Conservation (phyloP, 768 basidiomycete species). For the Nidula microcarpa region DNA sequence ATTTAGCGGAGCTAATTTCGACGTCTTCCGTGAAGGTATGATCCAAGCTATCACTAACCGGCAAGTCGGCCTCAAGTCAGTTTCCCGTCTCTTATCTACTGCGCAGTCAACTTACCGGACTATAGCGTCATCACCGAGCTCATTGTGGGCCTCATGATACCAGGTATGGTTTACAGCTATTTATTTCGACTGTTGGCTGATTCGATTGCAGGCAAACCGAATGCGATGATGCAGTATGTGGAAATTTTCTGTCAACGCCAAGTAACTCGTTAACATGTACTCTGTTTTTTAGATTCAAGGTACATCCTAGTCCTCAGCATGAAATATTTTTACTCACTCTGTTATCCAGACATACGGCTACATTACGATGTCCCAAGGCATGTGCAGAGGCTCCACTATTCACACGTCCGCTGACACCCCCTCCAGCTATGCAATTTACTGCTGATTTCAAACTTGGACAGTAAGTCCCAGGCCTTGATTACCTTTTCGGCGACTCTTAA, state of each 20-base stretch:
- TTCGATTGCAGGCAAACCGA: constrained; percentile 48
- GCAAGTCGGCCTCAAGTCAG: constrained; percentile 56
- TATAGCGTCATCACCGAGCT: constrained; percentile 69
- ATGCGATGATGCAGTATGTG: constrained; percentile 71
- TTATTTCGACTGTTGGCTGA: constrained; percentile 2
- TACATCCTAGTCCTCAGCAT: constrained; percentile 1
- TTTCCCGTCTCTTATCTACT: background rate
- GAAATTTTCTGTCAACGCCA: background rate
- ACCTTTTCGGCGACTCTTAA: background rate
- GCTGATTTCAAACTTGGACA: constrained; percentile 78
- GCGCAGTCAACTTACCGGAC: background rate
- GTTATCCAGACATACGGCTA: constrained; percentile 56
- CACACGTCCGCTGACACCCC: too few species aligned
- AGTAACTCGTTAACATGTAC: background rate
- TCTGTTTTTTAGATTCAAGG: constrained; percentile 30
- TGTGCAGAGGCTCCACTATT: constrained; percentile 19
- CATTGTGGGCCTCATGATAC: constrained; percentile 58
- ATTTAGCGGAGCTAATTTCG: background rate
- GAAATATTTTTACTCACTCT: constrained; percentile 22
- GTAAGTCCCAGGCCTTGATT: constrained; percentile 34
- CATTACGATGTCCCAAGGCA: constrained; percentile 56
- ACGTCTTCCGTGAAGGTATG: constrained; percentile 34
- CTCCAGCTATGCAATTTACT: constrained; percentile 59
- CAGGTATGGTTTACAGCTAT: constrained; percentile 20
- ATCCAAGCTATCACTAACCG: constrained; percentile 82